phyloP scores from a whole-genome alignment of 73 alveolate genomes.

The Paramecium bursaria region DNA sequence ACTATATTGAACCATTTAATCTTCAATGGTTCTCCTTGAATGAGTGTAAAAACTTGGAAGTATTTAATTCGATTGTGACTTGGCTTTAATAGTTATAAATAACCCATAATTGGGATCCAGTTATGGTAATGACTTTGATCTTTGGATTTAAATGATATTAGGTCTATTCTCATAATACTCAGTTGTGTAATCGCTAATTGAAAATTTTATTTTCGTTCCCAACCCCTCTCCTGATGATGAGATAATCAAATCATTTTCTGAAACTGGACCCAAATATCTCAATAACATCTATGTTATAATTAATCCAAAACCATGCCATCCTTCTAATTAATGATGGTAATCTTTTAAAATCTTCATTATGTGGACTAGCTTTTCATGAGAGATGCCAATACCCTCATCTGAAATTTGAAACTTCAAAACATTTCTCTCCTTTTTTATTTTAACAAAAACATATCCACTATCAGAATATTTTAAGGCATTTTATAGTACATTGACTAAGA shows the following conservation, averaged over 20 bases:
- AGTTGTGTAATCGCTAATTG: neutral
- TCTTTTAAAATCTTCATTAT: slow-evolving; percentile 5
- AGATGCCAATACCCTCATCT: slow-evolving; percentile 49
- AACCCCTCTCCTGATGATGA: slow-evolving; percentile 10
- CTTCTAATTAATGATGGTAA: slow-evolving; percentile 6
- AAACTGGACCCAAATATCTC: slow-evolving; percentile 17
- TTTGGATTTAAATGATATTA: neutral
- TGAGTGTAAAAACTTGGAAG: neutral
- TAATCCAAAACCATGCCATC: slow-evolving; percentile 60
- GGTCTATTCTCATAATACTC: slow-evolving; percentile 6
- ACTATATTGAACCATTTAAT: slow-evolving; percentile 19
- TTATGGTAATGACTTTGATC: slow-evolving; percentile 5
- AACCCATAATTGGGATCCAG: slow-evolving; percentile 38
- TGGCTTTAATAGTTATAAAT: neutral
- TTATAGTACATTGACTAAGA: slow-evolving; percentile 37
- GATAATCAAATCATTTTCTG: slow-evolving; percentile 14
- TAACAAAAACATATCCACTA: slow-evolving; percentile 19
- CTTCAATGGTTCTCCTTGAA: slow-evolving; percentile 1
- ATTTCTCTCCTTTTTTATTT: neutral
- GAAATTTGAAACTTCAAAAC: neutral
- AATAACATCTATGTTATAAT: slow-evolving; percentile 26
- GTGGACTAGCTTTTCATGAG: neutral
- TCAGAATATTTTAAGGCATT: slow-evolving; percentile 48
- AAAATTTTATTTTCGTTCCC: slow-evolving; percentile 28
- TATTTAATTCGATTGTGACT: neutral